Evolutionary conservation across 805 yeast genomes (phyloP).

Genomic region (Kazachstania africana): DNA sequence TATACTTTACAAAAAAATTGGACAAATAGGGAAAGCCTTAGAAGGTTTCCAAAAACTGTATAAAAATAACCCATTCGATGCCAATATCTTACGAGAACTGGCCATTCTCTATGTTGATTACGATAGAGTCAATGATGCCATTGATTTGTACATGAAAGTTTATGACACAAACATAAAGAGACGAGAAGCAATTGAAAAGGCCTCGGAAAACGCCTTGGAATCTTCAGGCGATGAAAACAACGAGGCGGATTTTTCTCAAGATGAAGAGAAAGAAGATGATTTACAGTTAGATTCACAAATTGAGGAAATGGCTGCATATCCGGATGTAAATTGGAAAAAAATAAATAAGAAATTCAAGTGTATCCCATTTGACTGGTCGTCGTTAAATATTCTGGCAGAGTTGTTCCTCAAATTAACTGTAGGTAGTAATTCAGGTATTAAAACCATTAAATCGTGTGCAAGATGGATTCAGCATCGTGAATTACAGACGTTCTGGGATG

Average conservation of each 20-base stretch:
- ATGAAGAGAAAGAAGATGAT: conserved; percentile 9
- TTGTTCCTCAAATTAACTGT: conserved; percentile 47
- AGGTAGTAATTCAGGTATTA: conserved; percentile 51
- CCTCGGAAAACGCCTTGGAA: conserved; percentile 22
- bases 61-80: conserved; percentile 44
- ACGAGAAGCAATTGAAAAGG: conserved; percentile 25
- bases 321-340: conserved; percentile 21
- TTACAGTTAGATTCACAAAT: conserved; percentile 8
- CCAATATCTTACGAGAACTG: conserved; percentile 47
- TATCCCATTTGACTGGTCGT: conserved; percentile 75
- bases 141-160: conserved; percentile 52
- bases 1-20: conserved; percentile 50
- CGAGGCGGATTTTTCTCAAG: conserved; percentile 8
- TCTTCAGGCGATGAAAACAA: conserved; percentile 22
- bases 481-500: conserved; percentile 36
- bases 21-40: conserved; percentile 58
- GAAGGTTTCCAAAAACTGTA: conserved; percentile 58
- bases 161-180: conserved; percentile 45
- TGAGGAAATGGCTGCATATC: conserved; percentile 19
- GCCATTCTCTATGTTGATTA: conserved; percentile 40
- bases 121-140: conserved; percentile 59
- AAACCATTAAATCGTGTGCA: conserved; percentile 54
- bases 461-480: conserved; percentile 74
- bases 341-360: conserved; percentile 24
- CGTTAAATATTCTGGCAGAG: conserved; percentile 73